Evolutionary conservation across 352 stramenopile species (phyloP).

Genomic region (Globisporangium cylindrosporum): DNA sequence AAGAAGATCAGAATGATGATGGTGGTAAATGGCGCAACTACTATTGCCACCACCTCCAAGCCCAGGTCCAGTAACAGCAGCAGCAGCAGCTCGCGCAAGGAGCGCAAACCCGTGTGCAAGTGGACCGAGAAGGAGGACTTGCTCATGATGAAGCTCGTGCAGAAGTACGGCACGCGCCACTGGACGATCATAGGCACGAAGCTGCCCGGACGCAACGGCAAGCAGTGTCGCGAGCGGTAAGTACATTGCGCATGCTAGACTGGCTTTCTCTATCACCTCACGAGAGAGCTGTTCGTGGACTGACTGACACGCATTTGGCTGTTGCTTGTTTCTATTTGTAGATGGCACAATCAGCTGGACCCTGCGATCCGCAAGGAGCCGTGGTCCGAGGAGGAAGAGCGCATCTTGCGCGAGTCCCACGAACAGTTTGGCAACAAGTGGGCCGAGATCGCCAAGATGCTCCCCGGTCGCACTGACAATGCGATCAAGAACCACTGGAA

Average conservation of each 20-base stretch:
- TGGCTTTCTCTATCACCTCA: not conserved
- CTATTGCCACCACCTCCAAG: not conserved
- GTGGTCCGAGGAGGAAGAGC: slow-evolving; percentile 91
- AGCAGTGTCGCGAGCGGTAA: slow-evolving; percentile 93
- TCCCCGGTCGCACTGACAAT: slow-evolving; percentile 88
- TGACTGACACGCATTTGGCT: slow-evolving; percentile 6
- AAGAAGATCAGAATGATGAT: not conserved
- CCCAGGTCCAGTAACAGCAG: not conserved
- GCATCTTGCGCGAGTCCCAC: slow-evolving; percentile 63
- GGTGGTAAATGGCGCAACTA: not conserved
- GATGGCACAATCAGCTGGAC: slow-evolving; percentile 95
- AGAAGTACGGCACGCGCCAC: slow-evolving; percentile 92
- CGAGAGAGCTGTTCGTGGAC: not conserved
- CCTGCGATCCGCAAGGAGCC: slow-evolving; percentile 90
- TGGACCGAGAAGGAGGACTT: slow-evolving; percentile 89
- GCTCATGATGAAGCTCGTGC: slow-evolving; percentile 85
- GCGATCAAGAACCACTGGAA: slow-evolving; percentile 94
- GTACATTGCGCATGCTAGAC: not conserved
- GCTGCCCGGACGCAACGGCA: slow-evolving; percentile 91
- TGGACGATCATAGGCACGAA: slow-evolving; percentile 98
- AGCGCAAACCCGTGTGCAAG: slow-evolving; percentile 81
- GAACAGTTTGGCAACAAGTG: slow-evolving; percentile 89
- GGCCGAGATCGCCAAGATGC: slow-evolving; percentile 88
- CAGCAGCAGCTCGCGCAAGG: slow-evolving; percentile 30
- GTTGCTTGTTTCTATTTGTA: slow-evolving; percentile 20